A percentile compares a stretch with the other conserved stretches of the same genome.
Conservation (phyloP, 2,329 filamentous ascomycete species). For the Colletotrichum sidae region DNA sequence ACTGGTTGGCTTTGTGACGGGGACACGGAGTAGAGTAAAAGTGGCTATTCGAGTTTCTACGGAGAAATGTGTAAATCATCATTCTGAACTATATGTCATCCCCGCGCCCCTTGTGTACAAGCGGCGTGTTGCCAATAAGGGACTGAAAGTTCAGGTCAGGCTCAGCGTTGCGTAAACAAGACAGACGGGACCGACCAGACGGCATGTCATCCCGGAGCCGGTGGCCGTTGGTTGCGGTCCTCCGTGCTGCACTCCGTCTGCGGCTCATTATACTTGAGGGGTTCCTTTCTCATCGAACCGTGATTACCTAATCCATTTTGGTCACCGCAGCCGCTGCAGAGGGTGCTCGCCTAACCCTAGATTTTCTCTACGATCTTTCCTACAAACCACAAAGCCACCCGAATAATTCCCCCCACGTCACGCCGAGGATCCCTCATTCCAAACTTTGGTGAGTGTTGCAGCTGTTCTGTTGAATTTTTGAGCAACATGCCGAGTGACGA, state of each 20-base stretch:
- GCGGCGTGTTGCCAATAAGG: neutral
- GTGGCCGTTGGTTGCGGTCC: too few species aligned
- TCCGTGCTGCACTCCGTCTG: too few species aligned
- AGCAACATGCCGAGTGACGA: constrained; percentile 13
- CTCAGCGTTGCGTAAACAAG: too few species aligned
- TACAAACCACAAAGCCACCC: constrained; percentile 36
- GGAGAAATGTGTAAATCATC: constrained; percentile 33
- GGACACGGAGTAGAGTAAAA: constrained; percentile 34
- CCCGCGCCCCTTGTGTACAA: neutral
- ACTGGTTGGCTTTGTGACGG: constrained; percentile 37
- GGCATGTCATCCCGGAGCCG: too few species aligned
- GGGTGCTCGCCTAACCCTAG: constrained; percentile 57
- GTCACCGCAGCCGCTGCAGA: constrained; percentile 41
- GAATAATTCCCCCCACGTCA: constrained; percentile 26
- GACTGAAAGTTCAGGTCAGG: too few species aligned
- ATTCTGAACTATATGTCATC: neutral
- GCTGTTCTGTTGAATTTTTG: constrained; percentile 23
- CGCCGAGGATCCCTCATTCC: constrained; percentile 44
- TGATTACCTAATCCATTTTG: constrained; percentile 57
- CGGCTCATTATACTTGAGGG: too few species aligned
- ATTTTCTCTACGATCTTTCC: constrained; percentile 53
- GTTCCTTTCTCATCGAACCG: neutral
- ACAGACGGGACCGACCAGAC: too few species aligned
- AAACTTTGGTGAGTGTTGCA: constrained; percentile 49
- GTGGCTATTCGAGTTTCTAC: constrained; percentile 29